Conservation (phyloP, 2,329 filamentous ascomycete species). For the Nothophaeocryptopus gaeumannii region DNA sequence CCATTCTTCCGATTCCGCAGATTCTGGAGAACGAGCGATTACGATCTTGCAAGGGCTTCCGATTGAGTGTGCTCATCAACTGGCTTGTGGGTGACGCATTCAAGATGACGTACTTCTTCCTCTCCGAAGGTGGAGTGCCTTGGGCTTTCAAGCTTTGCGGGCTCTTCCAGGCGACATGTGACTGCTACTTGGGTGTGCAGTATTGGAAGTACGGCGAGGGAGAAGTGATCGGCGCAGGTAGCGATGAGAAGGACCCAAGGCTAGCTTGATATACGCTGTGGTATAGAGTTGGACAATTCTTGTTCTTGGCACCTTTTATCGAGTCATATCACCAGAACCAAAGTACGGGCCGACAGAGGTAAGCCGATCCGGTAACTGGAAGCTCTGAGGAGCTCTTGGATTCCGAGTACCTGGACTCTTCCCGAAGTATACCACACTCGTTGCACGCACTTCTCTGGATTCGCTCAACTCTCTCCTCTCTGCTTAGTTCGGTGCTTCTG, state of each 20-base stretch:
- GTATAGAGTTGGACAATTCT: too few species aligned
- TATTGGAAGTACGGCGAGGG: conserved; percentile 67
- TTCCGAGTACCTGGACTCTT: too few species aligned
- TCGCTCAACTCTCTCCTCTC: too few species aligned
- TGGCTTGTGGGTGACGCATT: conserved; percentile 79
- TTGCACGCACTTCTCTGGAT: too few species aligned
- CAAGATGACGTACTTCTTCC: conserved; percentile 78
- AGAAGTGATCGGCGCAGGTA: conserved; percentile 23
- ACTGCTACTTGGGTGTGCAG: conserved; percentile 70
- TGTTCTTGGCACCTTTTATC: too few species aligned
- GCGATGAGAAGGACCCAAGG: conserved; percentile 27
- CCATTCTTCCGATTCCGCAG: conserved; percentile 77
- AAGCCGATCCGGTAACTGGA: too few species aligned
- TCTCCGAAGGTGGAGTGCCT: conserved; percentile 67
- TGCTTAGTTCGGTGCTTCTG: too few species aligned
- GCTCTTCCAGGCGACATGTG: conserved; percentile 75
- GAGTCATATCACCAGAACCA: too few species aligned
- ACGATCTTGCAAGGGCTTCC: conserved; percentile 72
- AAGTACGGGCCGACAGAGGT: too few species aligned
- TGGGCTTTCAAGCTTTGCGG: conserved; percentile 79
- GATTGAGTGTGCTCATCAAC: conserved; percentile 69
- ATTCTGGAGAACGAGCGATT: conserved; percentile 67
- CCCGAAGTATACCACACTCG: too few species aligned
- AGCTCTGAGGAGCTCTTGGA: too few species aligned
- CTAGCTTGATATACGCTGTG: conserved; percentile 18